A percentile compares a stretch with the other conserved stretches of the same genome.
phyloP scores from a whole-genome alignment of 2,329 filamentous ascomycete species.

The Eurotiales sp. region DNA sequence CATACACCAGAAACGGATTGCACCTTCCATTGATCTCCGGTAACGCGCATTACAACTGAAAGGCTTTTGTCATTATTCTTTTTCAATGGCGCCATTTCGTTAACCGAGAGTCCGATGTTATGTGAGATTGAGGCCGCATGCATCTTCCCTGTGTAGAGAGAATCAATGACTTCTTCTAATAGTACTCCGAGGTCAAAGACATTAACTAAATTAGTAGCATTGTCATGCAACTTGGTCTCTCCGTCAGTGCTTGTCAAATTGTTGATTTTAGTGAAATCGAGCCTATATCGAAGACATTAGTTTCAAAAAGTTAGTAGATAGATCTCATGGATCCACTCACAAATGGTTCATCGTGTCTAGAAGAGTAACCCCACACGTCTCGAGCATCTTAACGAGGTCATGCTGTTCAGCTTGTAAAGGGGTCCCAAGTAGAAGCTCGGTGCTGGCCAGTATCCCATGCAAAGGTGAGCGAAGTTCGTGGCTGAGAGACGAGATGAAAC shows the following conservation, averaged over 20 bases:
- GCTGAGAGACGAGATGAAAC: conserved; percentile 51
- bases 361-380: conserved; percentile 49
- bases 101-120: conserved; percentile 11
- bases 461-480: conserved; percentile 50
- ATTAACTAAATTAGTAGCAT: conserved; percentile 22
- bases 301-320: not conserved
- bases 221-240: not conserved
- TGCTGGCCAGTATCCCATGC: conserved; percentile 48
- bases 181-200: conserved; percentile 31
- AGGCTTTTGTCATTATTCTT: conserved; percentile 12
- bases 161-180: conserved; percentile 28
- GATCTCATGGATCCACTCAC: conserved; percentile 18
- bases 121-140: conserved; percentile 13
- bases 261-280: conserved; percentile 4
- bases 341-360: conserved; percentile 46
- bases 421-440: conserved; percentile 49
- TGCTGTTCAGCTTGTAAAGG: conserved; percentile 36
- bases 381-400: conserved; percentile 46
- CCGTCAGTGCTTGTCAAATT: not conserved
- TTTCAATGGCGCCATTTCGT: conserved; percentile 1
- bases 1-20: conserved; percentile 28
- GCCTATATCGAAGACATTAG: not conserved
- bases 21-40: conserved; percentile 29
- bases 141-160: conserved; percentile 28
- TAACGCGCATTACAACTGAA: conserved; percentile 28